A percentile compares a stretch with the other conserved stretches of the same genome.
Evolutionary conservation across 305 asterid genomes (phyloP).

Genomic region (Fraxinus latifolia): DNA sequence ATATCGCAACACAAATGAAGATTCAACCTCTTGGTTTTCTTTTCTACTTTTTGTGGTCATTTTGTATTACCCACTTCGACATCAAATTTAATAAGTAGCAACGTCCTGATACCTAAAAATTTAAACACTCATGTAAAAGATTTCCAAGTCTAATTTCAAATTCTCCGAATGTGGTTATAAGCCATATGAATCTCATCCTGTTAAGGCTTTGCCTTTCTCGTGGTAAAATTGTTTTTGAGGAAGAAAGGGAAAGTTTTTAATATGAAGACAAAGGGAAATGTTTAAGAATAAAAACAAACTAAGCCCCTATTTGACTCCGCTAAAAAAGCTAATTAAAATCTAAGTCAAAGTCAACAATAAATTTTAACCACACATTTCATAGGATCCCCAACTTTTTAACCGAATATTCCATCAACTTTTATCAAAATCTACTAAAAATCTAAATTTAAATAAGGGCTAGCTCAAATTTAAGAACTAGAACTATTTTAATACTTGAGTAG

Average conservation of each 20-base stretch:
- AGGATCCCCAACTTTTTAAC: neutral
- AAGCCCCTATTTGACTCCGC: neutral
- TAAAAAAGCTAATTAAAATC: neutral
- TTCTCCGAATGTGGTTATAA: neutral
- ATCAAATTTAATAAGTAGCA: neutral
- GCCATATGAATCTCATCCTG: neutral
- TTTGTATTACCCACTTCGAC: neutral
- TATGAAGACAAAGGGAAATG: neutral
- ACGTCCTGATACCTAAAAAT: neutral
- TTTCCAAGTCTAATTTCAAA: neutral
- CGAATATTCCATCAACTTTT: neutral
- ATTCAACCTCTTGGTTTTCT: neutral
- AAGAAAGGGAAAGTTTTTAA: neutral
- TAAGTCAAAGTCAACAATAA: neutral
- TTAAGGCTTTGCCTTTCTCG: neutral
- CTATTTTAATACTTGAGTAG: neutral
- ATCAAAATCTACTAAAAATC: neutral
- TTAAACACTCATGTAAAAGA: neutral
- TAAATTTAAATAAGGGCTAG: neutral
- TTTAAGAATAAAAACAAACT: neutral
- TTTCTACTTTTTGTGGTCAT: neutral
- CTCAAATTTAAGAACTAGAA: neutral
- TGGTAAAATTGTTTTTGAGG: neutral
- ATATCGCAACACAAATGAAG: neutral
- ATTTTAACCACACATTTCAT: neutral